A percentile compares a stretch with the other conserved stretches of the same genome.
These are phyloP conservation scores for Polygonum aviculare DNA, from an alignment of 148 eudicot species.

Conservation along the genomic window DNA sequence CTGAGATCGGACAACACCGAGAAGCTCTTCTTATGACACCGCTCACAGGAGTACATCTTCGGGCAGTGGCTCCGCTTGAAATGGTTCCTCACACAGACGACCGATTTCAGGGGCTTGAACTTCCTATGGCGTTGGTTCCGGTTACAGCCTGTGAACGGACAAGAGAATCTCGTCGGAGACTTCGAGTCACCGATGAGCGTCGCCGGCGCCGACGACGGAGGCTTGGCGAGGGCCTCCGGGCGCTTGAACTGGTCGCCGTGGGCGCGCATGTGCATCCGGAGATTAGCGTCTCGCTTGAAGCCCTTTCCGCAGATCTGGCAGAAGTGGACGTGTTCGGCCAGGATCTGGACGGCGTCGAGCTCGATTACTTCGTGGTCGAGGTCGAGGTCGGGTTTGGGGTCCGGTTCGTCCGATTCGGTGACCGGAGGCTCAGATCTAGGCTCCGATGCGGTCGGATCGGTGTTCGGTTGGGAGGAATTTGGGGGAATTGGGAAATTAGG, in stretches of 20 bases:
- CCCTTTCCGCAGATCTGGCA: conserved; percentile 72
- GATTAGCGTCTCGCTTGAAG: conserved; percentile 61
- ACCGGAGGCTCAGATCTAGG: conserved; percentile 10
- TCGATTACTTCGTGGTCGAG: conserved; percentile 37
- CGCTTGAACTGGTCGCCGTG: conserved; percentile 59
- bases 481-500: neutral
- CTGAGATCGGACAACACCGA: conserved; percentile 70
- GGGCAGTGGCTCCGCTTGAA: conserved; percentile 86
- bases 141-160: conserved; percentile 60
- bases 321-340: conserved; percentile 67
- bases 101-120: conserved; percentile 63
- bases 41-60: conserved; percentile 50
- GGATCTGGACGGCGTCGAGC: conserved; percentile 55
- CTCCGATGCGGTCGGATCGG: neutral
- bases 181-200: neutral
- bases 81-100: conserved; percentile 69
- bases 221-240: conserved; percentile 43
- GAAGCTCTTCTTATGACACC: conserved; percentile 63
- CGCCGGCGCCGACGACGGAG: conserved; percentile 7
- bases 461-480: neutral
- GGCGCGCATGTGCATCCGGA: conserved; percentile 70
- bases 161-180: conserved; percentile 46
- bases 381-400: conserved; percentile 6
- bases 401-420: conserved; percentile 16
- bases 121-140: conserved; percentile 44